Evolutionary conservation across 2,329 filamentous ascomycete genomes (phyloP).

Genomic region (Lasiodiplodia gonubiensis): DNA sequence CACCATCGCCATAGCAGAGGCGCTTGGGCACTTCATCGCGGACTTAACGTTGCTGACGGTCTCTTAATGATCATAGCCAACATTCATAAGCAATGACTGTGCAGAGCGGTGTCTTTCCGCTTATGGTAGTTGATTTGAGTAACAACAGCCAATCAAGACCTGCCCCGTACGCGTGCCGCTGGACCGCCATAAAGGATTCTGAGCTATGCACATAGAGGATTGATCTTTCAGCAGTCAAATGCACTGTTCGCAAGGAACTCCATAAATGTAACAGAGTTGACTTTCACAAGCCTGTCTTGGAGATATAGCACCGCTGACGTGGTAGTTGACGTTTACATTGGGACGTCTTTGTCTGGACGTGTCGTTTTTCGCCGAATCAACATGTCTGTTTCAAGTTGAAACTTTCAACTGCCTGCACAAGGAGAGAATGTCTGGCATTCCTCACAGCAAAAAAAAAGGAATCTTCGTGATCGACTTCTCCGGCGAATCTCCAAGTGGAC

Average conservation of each 20-base stretch:
- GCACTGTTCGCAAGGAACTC: background rate
- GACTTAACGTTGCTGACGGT: background rate
- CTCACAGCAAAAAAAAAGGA: background rate
- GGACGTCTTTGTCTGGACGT: background rate
- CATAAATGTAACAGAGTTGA: background rate
- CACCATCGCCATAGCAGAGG: background rate
- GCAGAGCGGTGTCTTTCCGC: background rate
- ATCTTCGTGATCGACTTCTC: background rate
- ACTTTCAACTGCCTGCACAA: too few species aligned
- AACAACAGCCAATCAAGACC: slow-evolving; percentile 4
- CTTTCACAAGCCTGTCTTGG: background rate
- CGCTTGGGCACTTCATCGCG: background rate
- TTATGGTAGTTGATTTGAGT: background rate
- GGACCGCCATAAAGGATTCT: background rate
- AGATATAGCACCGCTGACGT: background rate
- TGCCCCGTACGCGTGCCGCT: background rate
- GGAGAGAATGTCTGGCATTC: background rate
- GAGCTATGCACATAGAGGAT: background rate
- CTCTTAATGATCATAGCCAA: background rate
- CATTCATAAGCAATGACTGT: slow-evolving; percentile 5
- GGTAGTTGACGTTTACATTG: background rate
- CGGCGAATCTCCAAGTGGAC: background rate
- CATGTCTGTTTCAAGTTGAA: background rate
- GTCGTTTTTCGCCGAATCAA: background rate
- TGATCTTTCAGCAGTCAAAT: background rate